Evolutionary conservation across 192 early-diverging fungal species (phyloP), one percentile per base, ranked within the genome.

Genomic region (Physocladia obscura): DNA sequence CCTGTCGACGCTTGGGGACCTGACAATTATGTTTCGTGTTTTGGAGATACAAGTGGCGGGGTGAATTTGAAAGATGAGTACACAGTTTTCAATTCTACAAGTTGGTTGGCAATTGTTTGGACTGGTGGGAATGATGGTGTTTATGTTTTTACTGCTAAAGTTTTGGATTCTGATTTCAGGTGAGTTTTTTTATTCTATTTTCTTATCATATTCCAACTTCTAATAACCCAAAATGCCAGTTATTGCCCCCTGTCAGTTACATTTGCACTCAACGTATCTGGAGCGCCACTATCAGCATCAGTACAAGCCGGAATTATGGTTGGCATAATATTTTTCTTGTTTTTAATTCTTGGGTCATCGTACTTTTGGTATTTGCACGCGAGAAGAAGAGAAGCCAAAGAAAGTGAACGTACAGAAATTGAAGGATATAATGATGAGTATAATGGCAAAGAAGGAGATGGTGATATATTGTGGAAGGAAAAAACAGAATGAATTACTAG

Each of bases 71-170:
- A 34, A 34, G 31, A 35, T 3, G 22, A n/a, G 38, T 72, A 72
- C 52, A 72, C 70, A 27, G 60, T 72, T 19, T 72, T 72, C 60
- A 72, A 72, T 30, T 6, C 27, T 5, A 56, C 59, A 19, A 72
- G 63, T 60, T 21, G 38, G 13, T 30, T 52, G 26, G 51, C 48
- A 27, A 51, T 72, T 39, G 38, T 72, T 29, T 72, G 70, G 70
- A 62, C 22, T 15, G 60, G 60, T 3, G 58, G 60, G 26, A 13
- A 4, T 1, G 34, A 62, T 27, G 70, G 70, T 1, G 3, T 72
- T 17, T 72, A 64, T 35, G n/a, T 72, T 40, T 55, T 72, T 31
- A 72, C 70, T 21, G 70, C 70, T 6, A 49, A 39, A 19, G 70
- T 72, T 8, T 32, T 72, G 17, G 70, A 72, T 32, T 50, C 61